Evolutionary conservation across 805 yeast genomes (phyloP), one percentile per base, ranked within the genome.

Genomic region (Clavispora fructus): DNA sequence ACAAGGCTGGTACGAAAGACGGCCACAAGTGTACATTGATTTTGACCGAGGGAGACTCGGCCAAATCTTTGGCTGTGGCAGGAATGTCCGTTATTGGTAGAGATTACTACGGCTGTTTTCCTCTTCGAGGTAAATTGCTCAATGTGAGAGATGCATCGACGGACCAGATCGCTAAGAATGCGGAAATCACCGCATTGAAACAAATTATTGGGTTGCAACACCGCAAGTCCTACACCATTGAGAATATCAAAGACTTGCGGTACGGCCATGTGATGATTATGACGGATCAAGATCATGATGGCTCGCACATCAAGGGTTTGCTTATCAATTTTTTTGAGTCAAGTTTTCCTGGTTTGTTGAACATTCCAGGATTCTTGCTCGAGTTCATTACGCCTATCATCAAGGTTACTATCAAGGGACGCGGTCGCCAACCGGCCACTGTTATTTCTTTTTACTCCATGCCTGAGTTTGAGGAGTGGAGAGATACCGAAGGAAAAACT

Each of bases 251-350:
- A 47, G 82, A 85, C 4, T 72, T 94, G 51, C 81, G 99, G 63
- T 94, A 94, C 61, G 99, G 99, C 32, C 96, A 90, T 63, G 78
- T 94, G 43, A 94, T 94, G 98, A 90, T 94, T 62, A 94, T 94
- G 98, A 90, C 99, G 7, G 99, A 94, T 85, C 99, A 94, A 69
- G 99, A 94, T 88, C 96, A 91, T 57, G 99, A 94, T 76, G 99
- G 99, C 50, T 86, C 96, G 14, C 99, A 94, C 72, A 94, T 94
- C 64, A 94, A 94, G 63, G 99, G 99, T 53, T 77, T 94, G 54
- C 79, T 94, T 47, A 94, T 94, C 59, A 94, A 94, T 64, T 94
- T 94, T 60, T 70, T 94, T 48, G 98, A 92, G 64, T 79, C 92
- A 5, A 85, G 96, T 29, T 94, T 94, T 71, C 98, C 98, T 1